Evolutionary conservation across 164 flowering plant genomes (phyloP).

Genomic region (Kalanchoe fedtschenkoi): DNA sequence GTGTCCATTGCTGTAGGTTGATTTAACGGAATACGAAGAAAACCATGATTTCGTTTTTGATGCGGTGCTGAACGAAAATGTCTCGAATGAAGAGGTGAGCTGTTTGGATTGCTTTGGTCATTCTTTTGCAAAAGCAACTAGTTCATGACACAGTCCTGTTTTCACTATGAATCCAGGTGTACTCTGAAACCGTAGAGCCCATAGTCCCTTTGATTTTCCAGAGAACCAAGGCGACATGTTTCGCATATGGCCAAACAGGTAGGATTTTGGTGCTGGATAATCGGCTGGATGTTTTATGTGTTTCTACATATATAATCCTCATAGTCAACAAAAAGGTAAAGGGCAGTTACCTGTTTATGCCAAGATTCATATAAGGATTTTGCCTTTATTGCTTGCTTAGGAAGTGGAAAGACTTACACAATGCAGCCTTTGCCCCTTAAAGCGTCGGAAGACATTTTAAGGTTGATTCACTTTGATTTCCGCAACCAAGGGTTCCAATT

Average conservation of each 20-base stretch:
- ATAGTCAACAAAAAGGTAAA: too few species aligned
- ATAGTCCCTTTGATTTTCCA: conserved; percentile 81
- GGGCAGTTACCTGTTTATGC: too few species aligned
- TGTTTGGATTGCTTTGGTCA: neutral
- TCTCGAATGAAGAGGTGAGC: conserved; percentile 86
- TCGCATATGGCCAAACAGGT: conserved; percentile 99
- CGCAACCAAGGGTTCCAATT: conserved; percentile 79
- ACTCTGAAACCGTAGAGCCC: conserved; percentile 80
- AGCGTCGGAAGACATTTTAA: conserved; percentile 75
- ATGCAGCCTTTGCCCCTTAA: conserved; percentile 90
- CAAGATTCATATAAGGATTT: neutral
- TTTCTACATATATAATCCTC: neutral
- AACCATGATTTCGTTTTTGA: conserved; percentile 91
- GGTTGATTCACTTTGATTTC: conserved; percentile 59
- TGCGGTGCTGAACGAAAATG: conserved; percentile 77
- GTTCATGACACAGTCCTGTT: neutral
- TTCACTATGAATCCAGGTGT: conserved; percentile 39
- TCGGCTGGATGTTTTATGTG: neutral
- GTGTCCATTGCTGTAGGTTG: conserved; percentile 47
- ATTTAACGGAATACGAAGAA: conserved; percentile 82
- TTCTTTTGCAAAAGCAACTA: neutral
- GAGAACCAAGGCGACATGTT: conserved; percentile 91
- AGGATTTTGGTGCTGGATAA: conserved; percentile 6
- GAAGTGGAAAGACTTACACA: conserved; percentile 92
- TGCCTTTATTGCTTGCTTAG: conserved; percentile 23